Evolutionary conservation across 169 alveolate genomes (phyloP).

Genomic region (Cryptosporidium parvum): DNA sequence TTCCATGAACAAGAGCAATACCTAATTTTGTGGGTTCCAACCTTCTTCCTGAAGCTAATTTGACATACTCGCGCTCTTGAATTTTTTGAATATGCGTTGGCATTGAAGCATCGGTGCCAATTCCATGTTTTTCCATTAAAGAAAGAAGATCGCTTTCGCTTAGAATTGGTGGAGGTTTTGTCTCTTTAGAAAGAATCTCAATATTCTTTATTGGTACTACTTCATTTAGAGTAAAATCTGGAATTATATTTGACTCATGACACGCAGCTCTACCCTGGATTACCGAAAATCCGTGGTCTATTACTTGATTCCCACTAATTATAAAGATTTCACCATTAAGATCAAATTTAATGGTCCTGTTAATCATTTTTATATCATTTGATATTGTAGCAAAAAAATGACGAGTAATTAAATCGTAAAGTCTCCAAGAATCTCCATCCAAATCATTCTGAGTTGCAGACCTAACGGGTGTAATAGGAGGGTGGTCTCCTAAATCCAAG

Average conservation of each 20-base stretch:
- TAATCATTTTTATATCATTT: conserved; percentile 84
- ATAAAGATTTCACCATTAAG: conserved; percentile 85
- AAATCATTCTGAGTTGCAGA: conserved; percentile 84
- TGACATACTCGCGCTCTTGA: conserved; percentile 95
- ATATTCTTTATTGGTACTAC: neutral
- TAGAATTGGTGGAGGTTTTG: conserved; percentile 95
- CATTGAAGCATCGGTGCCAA: conserved; percentile 99
- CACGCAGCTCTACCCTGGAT: conserved; percentile 79
- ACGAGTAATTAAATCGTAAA: conserved; percentile 88
- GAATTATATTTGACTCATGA: conserved; percentile 80
- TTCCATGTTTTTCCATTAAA: conserved; percentile 95
- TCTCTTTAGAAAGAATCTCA: conserved; percentile 78
- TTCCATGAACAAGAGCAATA: conserved; percentile 92
- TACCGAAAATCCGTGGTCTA: conserved; percentile 88
- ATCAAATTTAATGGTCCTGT: conserved; percentile 81
- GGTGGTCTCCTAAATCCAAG: conserved; percentile 95
- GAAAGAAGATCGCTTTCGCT: conserved; percentile 96
- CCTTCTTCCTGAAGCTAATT: conserved; percentile 87
- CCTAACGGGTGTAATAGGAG: conserved; percentile 95
- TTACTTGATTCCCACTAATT: conserved; percentile 83
- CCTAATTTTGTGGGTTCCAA: conserved; percentile 95
- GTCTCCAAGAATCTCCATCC: conserved; percentile 85
- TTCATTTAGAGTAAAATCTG: conserved; percentile 29
- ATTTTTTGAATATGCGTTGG: conserved; percentile 98
- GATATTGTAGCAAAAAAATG: conserved; percentile 91